Conservation (phyloP, 2,329 filamentous ascomycete genomes). For the Pseudogymnoascus sp. region DNA sequence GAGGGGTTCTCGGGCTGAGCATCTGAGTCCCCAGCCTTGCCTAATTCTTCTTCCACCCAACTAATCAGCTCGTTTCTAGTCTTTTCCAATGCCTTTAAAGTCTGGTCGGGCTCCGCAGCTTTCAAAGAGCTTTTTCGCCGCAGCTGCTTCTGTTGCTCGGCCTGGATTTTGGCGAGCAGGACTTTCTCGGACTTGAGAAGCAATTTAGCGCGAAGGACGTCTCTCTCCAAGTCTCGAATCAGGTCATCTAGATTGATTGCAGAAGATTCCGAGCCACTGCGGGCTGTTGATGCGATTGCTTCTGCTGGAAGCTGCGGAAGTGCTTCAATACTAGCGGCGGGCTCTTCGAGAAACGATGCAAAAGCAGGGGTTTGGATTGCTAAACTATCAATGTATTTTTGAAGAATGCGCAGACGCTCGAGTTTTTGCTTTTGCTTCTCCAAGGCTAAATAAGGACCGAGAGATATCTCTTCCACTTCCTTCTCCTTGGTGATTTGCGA, state of each 20-base stretch:
- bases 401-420: constrained; percentile 41
- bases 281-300: constrained; percentile 16
- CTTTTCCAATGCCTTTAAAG: constrained; percentile 42
- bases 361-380: constrained; percentile 43
- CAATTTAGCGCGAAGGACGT: constrained; percentile 49
- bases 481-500: constrained; percentile 13
- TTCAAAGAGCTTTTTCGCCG: background rate
- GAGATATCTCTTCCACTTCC: constrained; percentile 13
- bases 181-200: constrained; percentile 48
- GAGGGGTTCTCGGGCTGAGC: constrained; percentile 12
- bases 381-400: constrained; percentile 43
- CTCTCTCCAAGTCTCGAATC: constrained; percentile 47
- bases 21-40: constrained; percentile 36
- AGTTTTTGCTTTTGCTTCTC: constrained; percentile 45
- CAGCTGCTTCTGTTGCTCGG: constrained; percentile 29
- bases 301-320: constrained; percentile 24
- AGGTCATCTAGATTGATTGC: constrained; percentile 39
- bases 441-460: constrained; percentile 45
- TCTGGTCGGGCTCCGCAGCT: constrained; percentile 11
- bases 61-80: constrained; percentile 53
- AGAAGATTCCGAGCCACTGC: constrained; percentile 20
- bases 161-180: constrained; percentile 40
- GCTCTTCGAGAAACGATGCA: constrained; percentile 41
- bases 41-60: constrained; percentile 57
- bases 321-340: constrained; percentile 17